Base-by-base conservation (phyloP, 306 rosid species). In the Erythrophleum fordii region DNA sequence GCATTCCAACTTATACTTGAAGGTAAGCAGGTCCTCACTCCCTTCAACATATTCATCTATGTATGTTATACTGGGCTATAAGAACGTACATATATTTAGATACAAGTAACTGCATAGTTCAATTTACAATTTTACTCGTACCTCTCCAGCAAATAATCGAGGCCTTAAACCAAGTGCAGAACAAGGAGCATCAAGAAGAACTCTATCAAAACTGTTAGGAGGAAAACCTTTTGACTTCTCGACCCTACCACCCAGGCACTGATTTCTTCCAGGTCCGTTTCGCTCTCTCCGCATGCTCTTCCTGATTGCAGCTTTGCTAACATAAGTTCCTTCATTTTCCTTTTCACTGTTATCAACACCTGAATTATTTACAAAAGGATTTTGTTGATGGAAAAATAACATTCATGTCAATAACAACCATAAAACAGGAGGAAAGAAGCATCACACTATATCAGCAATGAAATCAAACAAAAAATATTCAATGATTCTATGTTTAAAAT, bases 161-260 rank as follows among this genome's bases (percentile, higher is more conserved):
- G 97, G 99, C 88, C 98, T 91, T 88, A 93, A 89, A 80, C 97
- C 99, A 77, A 95, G 92, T 80, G 99, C 99, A 73, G 99, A 95
- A 83, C 99, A 95, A 17, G 98, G 97, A 85, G 95, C 99, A 82
- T 95, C 99, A 61, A 90, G 98, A 90, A 95, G 99, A 60, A 95
- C 98, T 76, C 96, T 93, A 75, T 95, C 99, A 89, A 93, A 95
- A 86, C 97, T 95, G 84, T 86, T 76, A 58, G 97, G 93, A 53
- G 89, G 51, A 86, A 95, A 95, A 78, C 99, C 99, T 82, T 90
- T 91, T 37, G 97, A 89, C 25, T 86, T 88, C 79, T 90, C 93
- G 48, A 83, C 98, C 86, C 88, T 88, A 65, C 92, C 95, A 82
- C 97, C 98, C 8, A 55, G 42, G 67, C 82, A 14, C 77, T 93